Percentiles rank a stretch among this genome's conserved stretches.
Conservation (phyloP, 2,329 filamentous ascomycete species). For the Drechmeria coniospora region DNA sequence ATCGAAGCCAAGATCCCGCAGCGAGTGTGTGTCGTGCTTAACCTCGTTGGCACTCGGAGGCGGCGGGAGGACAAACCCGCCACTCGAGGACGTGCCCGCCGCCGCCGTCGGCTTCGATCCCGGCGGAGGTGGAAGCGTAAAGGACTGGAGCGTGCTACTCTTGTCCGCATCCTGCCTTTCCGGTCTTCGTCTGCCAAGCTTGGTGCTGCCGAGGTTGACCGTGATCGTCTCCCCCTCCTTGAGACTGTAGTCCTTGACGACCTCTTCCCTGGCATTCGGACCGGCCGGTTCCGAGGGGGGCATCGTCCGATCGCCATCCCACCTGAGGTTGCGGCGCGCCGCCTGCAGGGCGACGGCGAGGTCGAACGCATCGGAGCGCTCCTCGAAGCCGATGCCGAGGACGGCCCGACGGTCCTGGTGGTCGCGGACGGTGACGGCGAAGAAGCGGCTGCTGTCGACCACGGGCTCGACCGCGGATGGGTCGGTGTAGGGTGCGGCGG, state of each 20-base stretch:
- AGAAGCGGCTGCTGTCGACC: conserved; percentile 68
- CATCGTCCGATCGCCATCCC: conserved; percentile 36
- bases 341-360: conserved; percentile 71
- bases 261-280: conserved; percentile 18
- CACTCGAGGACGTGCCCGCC: conserved; percentile 20
- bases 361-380: conserved; percentile 73
- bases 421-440: conserved; percentile 67
- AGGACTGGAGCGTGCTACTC: conserved; percentile 27
- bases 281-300: conserved; percentile 4
- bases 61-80: conserved; percentile 42
- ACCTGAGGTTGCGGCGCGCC: conserved; percentile 52
- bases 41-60: conserved; percentile 48
- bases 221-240: conserved; percentile 86
- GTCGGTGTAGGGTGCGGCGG: conserved; percentile 63
- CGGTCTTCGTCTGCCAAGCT: conserved; percentile 33
- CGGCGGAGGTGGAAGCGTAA: conserved; percentile 63
- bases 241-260: conserved; percentile 56
- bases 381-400: conserved; percentile 76
- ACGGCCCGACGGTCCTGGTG: conserved; percentile 61
- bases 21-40: conserved; percentile 42
- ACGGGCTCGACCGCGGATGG: conserved; percentile 57
- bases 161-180: conserved; percentile 7
- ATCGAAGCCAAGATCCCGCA: conserved; percentile 63
- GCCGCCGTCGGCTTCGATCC: conserved; percentile 6
- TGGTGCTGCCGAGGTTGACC: conserved; percentile 50